Evolutionary conservation across 1,284 basidiomycete genomes (phyloP), one percentile per base, ranked within the genome.

Genomic region (Puccinia sorghi): DNA sequence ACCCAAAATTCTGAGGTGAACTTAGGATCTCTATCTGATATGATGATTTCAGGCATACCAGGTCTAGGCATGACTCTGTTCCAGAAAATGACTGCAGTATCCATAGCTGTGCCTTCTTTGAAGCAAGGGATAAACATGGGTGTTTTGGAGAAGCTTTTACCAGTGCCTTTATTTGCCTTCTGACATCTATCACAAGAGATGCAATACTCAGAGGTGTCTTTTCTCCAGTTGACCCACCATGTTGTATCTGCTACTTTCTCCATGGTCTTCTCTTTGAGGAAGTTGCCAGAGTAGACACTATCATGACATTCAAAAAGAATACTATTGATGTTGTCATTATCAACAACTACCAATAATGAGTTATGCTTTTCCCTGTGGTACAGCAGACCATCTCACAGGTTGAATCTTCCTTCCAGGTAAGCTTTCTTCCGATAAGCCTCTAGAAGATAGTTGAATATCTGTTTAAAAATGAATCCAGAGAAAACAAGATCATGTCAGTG

Each of bases 21-120:
- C n/a, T n/a, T 73, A 22, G 54, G 70, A 57, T 72, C 70, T 72
- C 70, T 72, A 39, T 57, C 56, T 25, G 52, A 37, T 11, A 73
- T 73, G 27, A 73, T 73, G 12, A 73, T 61, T n/a, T 27, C 20
- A 43, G 56, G 56, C 15, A 73, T 39, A 41, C 71, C 43, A 41
- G 56, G 22, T 37, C 50, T 20, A 17, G 71, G 37, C 11, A 73
- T 39, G 2, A 73, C 50, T 59, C 71, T 73, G n/a, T 73, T 59
- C 71, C 71, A 73, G n/a, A 73, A 59, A 3, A 73, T 17, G 15
- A 61, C 13, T 15, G 56, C 52, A 37, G 27, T 61, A 37, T 73
- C 52, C 71, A 73, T 73, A 3, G 71, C 54, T 22, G 71, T 3
- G 20, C 22, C 52, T 17, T 73, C 39, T 22, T 73, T 73, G 37